Percentiles rank a stretch among this genome's conserved stretches.
Evolutionary conservation across 345 rosid genomes (phyloP).

Genomic region (Syzygium grande): DNA sequence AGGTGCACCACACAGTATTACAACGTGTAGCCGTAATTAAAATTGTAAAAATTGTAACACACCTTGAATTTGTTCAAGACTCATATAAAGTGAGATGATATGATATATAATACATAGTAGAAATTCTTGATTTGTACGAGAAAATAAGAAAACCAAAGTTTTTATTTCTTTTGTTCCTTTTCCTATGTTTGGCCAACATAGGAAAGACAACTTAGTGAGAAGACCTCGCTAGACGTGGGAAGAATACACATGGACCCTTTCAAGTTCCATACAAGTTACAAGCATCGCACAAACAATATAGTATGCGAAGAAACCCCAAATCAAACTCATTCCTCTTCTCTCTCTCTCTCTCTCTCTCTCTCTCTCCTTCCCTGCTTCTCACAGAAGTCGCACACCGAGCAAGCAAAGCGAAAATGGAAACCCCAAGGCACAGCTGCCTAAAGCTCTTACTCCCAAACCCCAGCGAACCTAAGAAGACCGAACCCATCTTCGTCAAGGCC

Average conservation of each 20-base stretch:
- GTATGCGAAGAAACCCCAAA: background rate
- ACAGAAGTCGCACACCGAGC: background rate
- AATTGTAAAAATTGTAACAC: background rate
- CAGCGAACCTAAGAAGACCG: constrained; percentile 18
- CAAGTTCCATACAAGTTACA: background rate
- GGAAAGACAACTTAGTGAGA: background rate
- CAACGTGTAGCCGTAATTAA: rapidly evolving
- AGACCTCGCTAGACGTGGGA: background rate
- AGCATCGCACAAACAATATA: background rate
- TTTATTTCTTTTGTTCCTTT: background rate
- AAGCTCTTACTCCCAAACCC: constrained; percentile 33
- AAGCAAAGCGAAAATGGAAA: background rate
- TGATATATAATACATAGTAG: background rate
- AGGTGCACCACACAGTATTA: rapidly evolving
- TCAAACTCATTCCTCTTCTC: background rate
- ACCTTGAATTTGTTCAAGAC: background rate
- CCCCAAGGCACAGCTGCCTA: constrained; percentile 58
- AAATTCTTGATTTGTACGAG: background rate
- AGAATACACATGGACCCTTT: background rate
- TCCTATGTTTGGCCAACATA: background rate
- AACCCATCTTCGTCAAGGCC: constrained; percentile 63
- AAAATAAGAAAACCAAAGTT: background rate
- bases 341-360: background rate
- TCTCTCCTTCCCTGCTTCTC: background rate
- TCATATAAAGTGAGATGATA: background rate